phyloP scores from a whole-genome alignment of 768 basidiomycete species.

The Coprinopsis marcescibilis region DNA sequence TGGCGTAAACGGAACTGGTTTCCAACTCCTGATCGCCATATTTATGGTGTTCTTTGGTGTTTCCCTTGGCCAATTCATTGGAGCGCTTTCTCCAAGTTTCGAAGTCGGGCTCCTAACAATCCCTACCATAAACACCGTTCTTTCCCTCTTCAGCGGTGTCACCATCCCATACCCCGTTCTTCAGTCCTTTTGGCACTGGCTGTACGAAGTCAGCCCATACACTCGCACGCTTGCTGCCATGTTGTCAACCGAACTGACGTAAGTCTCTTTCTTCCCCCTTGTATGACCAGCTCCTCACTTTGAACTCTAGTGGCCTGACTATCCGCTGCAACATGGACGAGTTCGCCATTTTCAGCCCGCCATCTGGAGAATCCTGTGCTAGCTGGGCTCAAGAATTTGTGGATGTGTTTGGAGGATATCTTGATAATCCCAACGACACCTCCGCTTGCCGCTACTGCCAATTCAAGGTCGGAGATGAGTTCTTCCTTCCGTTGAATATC shows the following conservation, averaged over 20 bases:
- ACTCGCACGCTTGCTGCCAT: constrained; percentile 70
- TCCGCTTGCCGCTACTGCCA: constrained; percentile 68
- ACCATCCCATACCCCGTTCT: constrained; percentile 65
- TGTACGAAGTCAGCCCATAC: constrained; percentile 69
- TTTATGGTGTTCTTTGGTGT: constrained; percentile 66
- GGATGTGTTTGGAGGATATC: constrained; percentile 58
- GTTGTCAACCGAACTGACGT: constrained; percentile 63
- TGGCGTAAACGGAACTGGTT: constrained; percentile 59
- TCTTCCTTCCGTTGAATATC: constrained; percentile 65
- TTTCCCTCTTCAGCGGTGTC: constrained; percentile 76
- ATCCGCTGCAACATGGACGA: constrained; percentile 66
- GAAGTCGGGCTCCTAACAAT: constrained; percentile 75
- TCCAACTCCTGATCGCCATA: constrained; percentile 64
- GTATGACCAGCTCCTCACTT: constrained; percentile 4
- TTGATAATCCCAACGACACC: constrained; percentile 61
- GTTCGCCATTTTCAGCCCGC: constrained; percentile 67
- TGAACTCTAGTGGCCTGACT: constrained; percentile 42
- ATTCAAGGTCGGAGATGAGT: constrained; percentile 62
- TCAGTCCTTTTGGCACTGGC: constrained; percentile 69
- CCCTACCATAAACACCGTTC: constrained; percentile 62
- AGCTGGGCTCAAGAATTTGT: constrained; percentile 71
- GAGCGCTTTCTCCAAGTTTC: constrained; percentile 69
- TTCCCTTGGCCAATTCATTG: constrained; percentile 67
- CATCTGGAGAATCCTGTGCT: constrained; percentile 64
- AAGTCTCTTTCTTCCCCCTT: not conserved